These are phyloP conservation scores for Eucalyptus urophylla DNA, from an alignment of 345 rosid genomes.

Conservation along the genomic window DNA sequence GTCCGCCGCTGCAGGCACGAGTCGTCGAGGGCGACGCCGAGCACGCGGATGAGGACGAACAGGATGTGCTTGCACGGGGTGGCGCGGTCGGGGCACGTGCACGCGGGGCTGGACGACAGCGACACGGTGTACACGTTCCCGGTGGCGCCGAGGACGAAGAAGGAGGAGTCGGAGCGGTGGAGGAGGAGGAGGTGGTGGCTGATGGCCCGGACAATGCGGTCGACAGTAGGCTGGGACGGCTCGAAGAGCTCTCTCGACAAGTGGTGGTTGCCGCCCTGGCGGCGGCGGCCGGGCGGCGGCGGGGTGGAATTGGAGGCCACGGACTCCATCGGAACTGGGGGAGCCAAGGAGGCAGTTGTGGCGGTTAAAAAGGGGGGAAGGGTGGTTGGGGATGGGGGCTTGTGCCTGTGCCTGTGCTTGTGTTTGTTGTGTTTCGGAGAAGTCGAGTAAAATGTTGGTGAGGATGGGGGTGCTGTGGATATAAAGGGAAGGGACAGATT, in stretches of 20 bases:
- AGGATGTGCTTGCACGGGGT: slow-evolving; percentile 81
- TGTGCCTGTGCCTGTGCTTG: background rate
- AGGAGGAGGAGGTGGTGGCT: slow-evolving; percentile 60
- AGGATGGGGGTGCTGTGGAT: background rate
- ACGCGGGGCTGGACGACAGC: slow-evolving; percentile 38
- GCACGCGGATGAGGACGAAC: slow-evolving; percentile 57
- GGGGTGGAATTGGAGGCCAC: slow-evolving; percentile 19
- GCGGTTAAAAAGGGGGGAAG: background rate
- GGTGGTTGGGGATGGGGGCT: background rate
- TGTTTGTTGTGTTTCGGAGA: background rate
- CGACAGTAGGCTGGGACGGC: slow-evolving; percentile 35
- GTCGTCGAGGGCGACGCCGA: slow-evolving; percentile 59
- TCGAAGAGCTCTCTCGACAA: background rate
- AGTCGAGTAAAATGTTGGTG: background rate
- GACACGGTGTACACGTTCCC: slow-evolving; percentile 81
- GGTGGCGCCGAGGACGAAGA: slow-evolving; percentile 75
- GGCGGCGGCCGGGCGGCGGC: background rate
- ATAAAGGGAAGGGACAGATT: slow-evolving; percentile 13
- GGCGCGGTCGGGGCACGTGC: slow-evolving; percentile 86
- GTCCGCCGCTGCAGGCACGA: slow-evolving; percentile 46
- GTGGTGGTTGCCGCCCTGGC: background rate
- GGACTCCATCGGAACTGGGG: slow-evolving; percentile 28
- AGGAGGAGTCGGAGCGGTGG: slow-evolving; percentile 40
- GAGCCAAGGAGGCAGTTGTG: too few relatives aligned
- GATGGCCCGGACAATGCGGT: slow-evolving; percentile 59